These are phyloP conservation scores for Globisporangium viniferum DNA, from an alignment of 352 stramenopile genomes.

Conservation along the genomic window DNA sequence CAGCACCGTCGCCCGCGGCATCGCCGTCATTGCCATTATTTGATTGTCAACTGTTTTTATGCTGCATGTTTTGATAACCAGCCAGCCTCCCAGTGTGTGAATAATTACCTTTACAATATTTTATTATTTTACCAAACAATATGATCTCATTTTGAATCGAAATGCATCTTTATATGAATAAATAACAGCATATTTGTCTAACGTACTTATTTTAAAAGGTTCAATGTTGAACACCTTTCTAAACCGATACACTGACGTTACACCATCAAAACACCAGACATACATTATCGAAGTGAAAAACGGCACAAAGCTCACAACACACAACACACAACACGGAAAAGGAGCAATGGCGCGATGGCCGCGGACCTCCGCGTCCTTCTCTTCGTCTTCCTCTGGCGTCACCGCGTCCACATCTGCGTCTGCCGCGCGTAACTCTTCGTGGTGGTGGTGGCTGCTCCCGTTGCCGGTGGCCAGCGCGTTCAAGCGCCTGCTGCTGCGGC, in stretches of 20 bases:
- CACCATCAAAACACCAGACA: neutral
- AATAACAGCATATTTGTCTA: no score
- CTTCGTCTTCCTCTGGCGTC: neutral
- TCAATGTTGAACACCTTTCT: neutral
- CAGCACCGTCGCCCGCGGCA: neutral
- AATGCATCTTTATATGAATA: no score
- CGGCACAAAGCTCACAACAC: neutral
- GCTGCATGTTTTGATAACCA: neutral
- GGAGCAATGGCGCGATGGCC: slow-evolving; percentile 7
- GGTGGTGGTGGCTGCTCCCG: slow-evolving; percentile 14
- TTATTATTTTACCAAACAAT: neutral
- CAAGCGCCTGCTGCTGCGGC: slow-evolving; percentile 14
- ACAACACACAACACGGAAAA: neutral
- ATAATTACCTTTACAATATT: neutral
- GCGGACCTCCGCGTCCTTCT: neutral
- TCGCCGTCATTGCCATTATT: neutral
- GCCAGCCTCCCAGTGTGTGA: neutral
- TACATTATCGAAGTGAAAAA: neutral
- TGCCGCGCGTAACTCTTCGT: slow-evolving; percentile 3
- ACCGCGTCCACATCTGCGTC: neutral
- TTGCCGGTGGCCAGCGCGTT: slow-evolving; percentile 5
- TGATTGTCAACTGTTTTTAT: neutral
- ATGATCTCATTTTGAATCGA: no score
- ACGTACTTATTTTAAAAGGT: neutral
- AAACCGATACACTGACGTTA: neutral